A percentile compares a stretch with the other conserved stretches of the same genome.
Conservation (phyloP, 148 eudicot species). For the Vaccinium myrtillus region DNA sequence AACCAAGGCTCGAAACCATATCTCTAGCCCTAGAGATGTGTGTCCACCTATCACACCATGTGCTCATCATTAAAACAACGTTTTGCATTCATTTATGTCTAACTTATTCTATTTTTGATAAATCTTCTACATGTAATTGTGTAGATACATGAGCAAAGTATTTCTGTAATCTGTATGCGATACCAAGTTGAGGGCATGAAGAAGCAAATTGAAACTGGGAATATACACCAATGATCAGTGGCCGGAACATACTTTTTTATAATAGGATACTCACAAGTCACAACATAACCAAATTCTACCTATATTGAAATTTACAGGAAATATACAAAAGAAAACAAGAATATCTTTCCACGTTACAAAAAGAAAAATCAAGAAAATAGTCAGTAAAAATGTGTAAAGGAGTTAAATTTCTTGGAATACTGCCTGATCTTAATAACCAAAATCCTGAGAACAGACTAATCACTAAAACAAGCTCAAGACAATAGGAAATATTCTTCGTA, state of each 20-base stretch:
- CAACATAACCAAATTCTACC: background rate
- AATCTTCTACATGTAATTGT: no score
- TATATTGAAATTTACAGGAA: background rate
- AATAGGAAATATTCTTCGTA: background rate
- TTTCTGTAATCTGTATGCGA: no score
- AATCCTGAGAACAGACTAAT: background rate
- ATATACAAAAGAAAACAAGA: no score
- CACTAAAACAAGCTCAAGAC: background rate
- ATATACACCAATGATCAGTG: background rate
- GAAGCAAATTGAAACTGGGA: no score
- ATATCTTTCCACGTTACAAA: background rate
- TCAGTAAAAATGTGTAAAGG: background rate
- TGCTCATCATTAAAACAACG: no score
- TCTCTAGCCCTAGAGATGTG: no score
- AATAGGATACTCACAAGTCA: background rate
- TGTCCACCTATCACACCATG: no score
- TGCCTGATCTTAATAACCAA: background rate
- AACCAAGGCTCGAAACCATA: no score
- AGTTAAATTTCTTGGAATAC: background rate
- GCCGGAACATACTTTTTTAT: background rate
- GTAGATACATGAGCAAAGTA: no score
- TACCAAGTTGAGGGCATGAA: no score
- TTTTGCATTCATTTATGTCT: no score
- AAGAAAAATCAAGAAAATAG: background rate
- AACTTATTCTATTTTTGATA: no score